Evolutionary conservation across 2,329 filamentous ascomycete species (phyloP), one percentile per base, ranked within the genome.

Genomic region (Neopestalotiopsis sp.): DNA sequence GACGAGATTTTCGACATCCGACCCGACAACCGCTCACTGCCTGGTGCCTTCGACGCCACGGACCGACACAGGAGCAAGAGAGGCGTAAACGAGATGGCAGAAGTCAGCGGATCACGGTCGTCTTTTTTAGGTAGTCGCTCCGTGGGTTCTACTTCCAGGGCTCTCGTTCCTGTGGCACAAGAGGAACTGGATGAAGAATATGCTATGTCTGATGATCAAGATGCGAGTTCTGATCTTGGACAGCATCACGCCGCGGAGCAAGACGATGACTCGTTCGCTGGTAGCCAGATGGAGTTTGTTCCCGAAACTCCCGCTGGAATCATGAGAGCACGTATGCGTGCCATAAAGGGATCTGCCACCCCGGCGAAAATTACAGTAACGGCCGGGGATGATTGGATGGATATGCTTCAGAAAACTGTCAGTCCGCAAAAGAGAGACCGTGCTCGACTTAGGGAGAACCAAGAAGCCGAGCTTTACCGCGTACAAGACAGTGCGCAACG

Each of bases 81-180:
- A 67, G 76, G 83, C n/a, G 79, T 81, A 67, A 81, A 83, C 72
- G 81, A 81, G 68, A 82, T 84, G 75, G 81, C 82, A 68, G 84
- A 86, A 70, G 78, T 78, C 69, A 81, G 80, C 71, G 81, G 76
- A 65, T 52, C 71, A 32, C 80, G 81, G 75, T 85, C 90, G 88
- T 93, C 93, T 95, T 95, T 96, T 95, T 95, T 95, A 93, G 93
- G 91, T 89, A 88, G 91, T 86, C 91, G 92, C 91, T 95, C 92
- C 90, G 92, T 91, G 90, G 92, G 91, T 92, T 92, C 91, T 82
- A 85, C 87, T 84, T 89, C 87, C 81, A 87, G 86, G 75, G 84
- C 87, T 73, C 83, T 87, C 80, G 84, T 88, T 80, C 82, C 84
- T 82, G 82, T 89, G 72, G 87, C 90, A 74, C 90, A 92, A 78